Percentiles rank a stretch among this genome's conserved stretches.
phyloP scores from a whole-genome alignment of 192 early-diverging fungal species.

The Coemansia nantahalensis region DNA sequence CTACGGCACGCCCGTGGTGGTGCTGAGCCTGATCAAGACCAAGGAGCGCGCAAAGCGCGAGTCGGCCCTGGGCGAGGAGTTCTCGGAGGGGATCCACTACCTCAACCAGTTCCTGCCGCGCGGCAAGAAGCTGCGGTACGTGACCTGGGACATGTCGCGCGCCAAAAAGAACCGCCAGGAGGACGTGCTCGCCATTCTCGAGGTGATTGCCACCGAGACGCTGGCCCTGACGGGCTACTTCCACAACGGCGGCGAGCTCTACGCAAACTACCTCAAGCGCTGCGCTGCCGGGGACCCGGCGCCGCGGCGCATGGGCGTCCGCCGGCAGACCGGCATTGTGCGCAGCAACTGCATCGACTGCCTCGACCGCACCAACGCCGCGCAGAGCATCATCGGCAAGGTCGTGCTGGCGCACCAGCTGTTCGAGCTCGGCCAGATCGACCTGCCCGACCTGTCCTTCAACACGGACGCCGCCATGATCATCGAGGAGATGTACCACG shows the following conservation, averaged over 20 bases:
- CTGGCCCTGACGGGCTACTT: constrained; percentile 87
- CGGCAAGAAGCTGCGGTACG: constrained; percentile 78
- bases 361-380: constrained; percentile 96
- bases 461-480: constrained; percentile 92
- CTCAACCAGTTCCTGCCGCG: constrained; percentile 87
- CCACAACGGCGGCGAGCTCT: constrained; percentile 79
- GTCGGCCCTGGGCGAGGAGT: constrained; percentile 81
- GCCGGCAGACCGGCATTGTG: constrained; percentile 76
- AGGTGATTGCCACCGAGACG: constrained; percentile 84
- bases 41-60: constrained; percentile 91
- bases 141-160: constrained; percentile 98
- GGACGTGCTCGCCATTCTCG: constrained; percentile 86
- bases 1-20: constrained; percentile 90
- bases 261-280: constrained; percentile 30
- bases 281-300: constrained; percentile 18
- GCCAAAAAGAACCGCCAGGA: constrained; percentile 88
- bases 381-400: constrained; percentile 94
- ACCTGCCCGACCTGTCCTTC: constrained; percentile 75
- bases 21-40: constrained; percentile 93
- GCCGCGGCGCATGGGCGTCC: constrained; percentile 27
- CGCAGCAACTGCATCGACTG: constrained; percentile 99
- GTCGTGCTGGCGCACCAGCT: constrained; percentile 90
- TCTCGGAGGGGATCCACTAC: constrained; percentile 75
- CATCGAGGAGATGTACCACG: constrained; percentile 96
- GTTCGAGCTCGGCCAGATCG: constrained; percentile 83